Base-by-base conservation (phyloP, 176 grass and related monocot species). In the Elaeis guineensis region DNA sequence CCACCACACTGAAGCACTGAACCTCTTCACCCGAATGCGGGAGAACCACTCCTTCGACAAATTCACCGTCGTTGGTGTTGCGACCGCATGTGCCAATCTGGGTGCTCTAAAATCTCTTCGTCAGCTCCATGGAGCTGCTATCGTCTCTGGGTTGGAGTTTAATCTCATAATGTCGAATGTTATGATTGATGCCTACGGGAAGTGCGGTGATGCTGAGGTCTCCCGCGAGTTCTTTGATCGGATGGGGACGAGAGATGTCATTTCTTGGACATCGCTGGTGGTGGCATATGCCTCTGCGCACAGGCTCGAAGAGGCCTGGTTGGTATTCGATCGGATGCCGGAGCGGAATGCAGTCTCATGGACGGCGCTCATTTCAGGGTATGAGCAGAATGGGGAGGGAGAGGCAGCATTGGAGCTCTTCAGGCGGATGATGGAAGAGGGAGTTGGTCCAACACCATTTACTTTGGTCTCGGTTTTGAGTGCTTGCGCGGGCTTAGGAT, bases 131-230 rank as follows among this genome's bases (percentile, higher is more conserved):
- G 79, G 79, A 0, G 21, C 0, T 1, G 58, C 72, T 15, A 62
- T 84, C 7, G 73, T 72, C 8, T 80, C 73, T 0, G 79, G 65
- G n/a, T 26, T 87, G 54, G 80, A 87, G 50, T 9, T 92, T 39
- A 78, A 69, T 30, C 6, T 80, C 21, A 83, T 87, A 21, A 87
- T 87, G 69, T 62, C 63, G 50, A 92, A 87, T 52, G 79, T 84
- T 22, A 75, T 92, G 80, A 57, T 92, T 29, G 81, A 92, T 21
- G 69, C 88, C 16, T 91, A 87, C 25, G 78, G 83, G 68, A 91
- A 91, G 58, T 60, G 53, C 7, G 14, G 65, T 12, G 68, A 70
- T 39, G 72, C 78, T 17, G 82, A 82, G 6, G 54, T 81, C 5
- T 72, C 82, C 4, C 66, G 55, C 25, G 24, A n/a, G 48, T 2